Conservation (phyloP, 2,329 filamentous ascomycete species). For the Gremmenia infestans region DNA sequence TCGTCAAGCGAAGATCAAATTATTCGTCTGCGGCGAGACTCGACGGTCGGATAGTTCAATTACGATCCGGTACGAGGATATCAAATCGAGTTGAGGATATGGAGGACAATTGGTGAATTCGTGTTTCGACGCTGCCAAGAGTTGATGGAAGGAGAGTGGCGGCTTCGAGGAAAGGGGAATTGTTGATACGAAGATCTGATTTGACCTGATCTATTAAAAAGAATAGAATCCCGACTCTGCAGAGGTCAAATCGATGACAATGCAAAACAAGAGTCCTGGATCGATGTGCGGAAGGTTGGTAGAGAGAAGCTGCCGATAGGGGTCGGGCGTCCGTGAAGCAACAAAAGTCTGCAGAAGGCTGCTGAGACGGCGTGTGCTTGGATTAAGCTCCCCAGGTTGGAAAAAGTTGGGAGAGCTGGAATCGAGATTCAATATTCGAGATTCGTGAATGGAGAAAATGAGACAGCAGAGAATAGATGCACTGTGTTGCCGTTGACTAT, state of each 20-base stretch:
- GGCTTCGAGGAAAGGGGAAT: not conserved
- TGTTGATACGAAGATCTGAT: conserved; percentile 8
- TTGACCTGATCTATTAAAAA: conserved; percentile 20
- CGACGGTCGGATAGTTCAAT: conserved; percentile 2
- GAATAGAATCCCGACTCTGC: conserved; percentile 8
- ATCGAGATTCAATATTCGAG: not conserved
- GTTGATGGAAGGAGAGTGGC: conserved; percentile 2
- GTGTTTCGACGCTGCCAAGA: not conserved
- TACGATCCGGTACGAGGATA: not conserved
- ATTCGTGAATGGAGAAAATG: no score
- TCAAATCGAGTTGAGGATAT: not conserved
- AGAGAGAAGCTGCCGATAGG: conserved; percentile 21
- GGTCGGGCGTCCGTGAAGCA: conserved; percentile 29
- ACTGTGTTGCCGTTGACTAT: conserved; percentile 11
- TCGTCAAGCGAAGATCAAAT: conserved; percentile 6
- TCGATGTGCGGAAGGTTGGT: conserved; percentile 18
- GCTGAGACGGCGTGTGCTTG: conserved; percentile 16
- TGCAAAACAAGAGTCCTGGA: conserved; percentile 13
- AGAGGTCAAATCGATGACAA: conserved; percentile 23
- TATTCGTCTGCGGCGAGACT: conserved; percentile 8
- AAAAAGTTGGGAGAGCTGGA: conserved; percentile 5
- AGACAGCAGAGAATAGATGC: conserved; percentile 1
- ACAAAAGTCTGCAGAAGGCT: conserved; percentile 7
- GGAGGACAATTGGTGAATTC: not conserved
- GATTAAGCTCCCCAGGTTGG: conserved; percentile 18